Percentiles rank a stretch among this genome's conserved stretches.
Conservation (phyloP, 352 stramenopile species). For the Plasmopara halstedii region DNA sequence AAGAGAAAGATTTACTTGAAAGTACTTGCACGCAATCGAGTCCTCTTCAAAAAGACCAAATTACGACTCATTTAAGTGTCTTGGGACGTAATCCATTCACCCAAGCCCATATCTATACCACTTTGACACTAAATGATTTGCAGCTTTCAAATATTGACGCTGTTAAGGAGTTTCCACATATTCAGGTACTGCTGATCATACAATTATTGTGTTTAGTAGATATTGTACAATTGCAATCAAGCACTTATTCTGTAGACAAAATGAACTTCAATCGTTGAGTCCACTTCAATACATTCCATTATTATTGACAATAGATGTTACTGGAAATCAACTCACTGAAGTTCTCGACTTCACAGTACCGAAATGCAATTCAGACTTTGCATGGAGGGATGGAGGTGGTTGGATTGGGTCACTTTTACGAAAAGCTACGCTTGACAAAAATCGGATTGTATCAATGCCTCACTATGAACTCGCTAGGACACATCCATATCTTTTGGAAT, state of each 20-base stretch:
- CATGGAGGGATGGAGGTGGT: conserved; percentile 44
- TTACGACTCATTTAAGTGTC: conserved; percentile 36
- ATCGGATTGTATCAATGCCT: conserved; percentile 46
- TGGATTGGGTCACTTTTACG: conserved; percentile 65
- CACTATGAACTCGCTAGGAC: conserved; percentile 25
- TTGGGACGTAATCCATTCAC: conserved; percentile 61
- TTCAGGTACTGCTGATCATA: conserved; percentile 36
- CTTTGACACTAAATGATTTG: conserved; percentile 30
- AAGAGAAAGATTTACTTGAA: neutral
- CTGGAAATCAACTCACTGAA: conserved; percentile 49
- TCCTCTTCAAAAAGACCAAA: conserved; percentile 21
- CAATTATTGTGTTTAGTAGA: neutral
- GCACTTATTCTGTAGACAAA: conserved; percentile 50
- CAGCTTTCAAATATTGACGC: conserved; percentile 33
- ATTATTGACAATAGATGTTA: conserved; percentile 49
- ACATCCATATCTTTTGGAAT: conserved; percentile 61
- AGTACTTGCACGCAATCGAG: neutral
- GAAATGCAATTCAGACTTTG: conserved; percentile 38
- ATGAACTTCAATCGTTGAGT: conserved; percentile 37
- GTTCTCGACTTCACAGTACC: conserved; percentile 61
- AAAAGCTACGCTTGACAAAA: conserved; percentile 39
- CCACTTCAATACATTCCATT: conserved; percentile 40
- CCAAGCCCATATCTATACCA: conserved; percentile 56
- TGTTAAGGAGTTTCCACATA: conserved; percentile 38
- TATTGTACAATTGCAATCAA: conserved; percentile 8